Evolutionary conservation across 352 stramenopile genomes (phyloP).

Genomic region (Globisporangium camurandrum): DNA sequence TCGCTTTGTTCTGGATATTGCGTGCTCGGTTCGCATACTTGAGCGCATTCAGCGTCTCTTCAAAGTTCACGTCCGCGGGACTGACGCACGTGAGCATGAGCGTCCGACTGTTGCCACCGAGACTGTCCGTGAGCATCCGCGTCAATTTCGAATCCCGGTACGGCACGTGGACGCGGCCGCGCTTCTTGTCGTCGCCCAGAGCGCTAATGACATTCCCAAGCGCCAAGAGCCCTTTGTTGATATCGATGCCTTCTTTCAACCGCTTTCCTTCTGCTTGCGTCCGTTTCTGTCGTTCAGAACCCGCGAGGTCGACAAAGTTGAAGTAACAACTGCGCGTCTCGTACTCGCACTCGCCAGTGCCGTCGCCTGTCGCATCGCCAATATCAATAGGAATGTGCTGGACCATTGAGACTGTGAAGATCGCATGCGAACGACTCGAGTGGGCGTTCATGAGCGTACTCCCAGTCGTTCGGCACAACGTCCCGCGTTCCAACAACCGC

Average conservation of each 20-base stretch:
- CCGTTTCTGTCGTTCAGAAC: conserved; percentile 92
- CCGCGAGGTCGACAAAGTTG: conserved; percentile 90
- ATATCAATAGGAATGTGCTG: conserved; percentile 64
- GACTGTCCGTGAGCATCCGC: conserved; percentile 88
- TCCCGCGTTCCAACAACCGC: conserved; percentile 76
- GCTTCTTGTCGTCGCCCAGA: conserved; percentile 88
- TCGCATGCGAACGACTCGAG: conserved; percentile 88
- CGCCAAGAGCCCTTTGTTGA: conserved; percentile 97
- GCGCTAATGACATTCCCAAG: conserved; percentile 98
- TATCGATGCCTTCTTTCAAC: conserved; percentile 95
- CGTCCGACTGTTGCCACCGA: conserved; percentile 90
- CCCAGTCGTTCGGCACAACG: conserved; percentile 72
- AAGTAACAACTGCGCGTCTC: conserved; percentile 84
- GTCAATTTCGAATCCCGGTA: conserved; percentile 95
- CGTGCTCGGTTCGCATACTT: conserved; percentile 89
- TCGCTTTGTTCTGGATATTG: conserved; percentile 88
- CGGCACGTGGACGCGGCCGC: conserved; percentile 88
- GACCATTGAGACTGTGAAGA: conserved; percentile 86
- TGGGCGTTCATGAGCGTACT: conserved; percentile 91
- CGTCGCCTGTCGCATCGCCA: conserved; percentile 22
- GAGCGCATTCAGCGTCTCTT: conserved; percentile 89
- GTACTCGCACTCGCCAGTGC: conserved; percentile 43
- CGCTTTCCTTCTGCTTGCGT: conserved; percentile 90
- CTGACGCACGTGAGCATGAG: conserved; percentile 91
- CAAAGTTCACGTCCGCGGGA: conserved; percentile 86